Evolutionary conservation across 1,139 yeast species (phyloP).

Genomic region (Geotrichum macrosporum): DNA sequence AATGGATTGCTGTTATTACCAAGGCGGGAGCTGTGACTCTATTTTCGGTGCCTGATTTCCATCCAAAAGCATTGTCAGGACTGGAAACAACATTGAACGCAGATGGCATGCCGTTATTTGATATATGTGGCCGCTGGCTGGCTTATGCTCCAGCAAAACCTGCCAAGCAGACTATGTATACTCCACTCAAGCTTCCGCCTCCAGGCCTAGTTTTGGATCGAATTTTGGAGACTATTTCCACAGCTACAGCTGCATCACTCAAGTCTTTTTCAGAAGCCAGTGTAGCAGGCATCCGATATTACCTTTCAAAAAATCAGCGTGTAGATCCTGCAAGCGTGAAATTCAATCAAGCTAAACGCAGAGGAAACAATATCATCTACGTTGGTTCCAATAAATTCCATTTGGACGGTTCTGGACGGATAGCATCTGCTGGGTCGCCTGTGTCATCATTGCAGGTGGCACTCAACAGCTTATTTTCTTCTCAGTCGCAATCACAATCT

Average conservation of each 20-base stretch:
- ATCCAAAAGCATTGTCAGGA: conserved; percentile 27
- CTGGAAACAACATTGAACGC: conserved; percentile 26
- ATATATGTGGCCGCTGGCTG: conserved; percentile 32
- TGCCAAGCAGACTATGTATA: conserved; percentile 17
- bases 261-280: conserved; percentile 34
- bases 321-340: too few species aligned
- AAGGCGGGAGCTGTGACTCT: conserved; percentile 27
- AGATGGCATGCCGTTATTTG: conserved; percentile 30
- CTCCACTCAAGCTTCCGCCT: conserved; percentile 33
- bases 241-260: conserved; percentile 33
- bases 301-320: conserved; percentile 25
- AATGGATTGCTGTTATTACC: conserved; percentile 26
- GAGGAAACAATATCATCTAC: conserved; percentile 13
- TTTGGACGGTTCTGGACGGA: conserved; percentile 14
- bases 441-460: conserved; percentile 14
- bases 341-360: conserved; percentile 14
- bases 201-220: conserved; percentile 33
- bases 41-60: conserved; percentile 23
- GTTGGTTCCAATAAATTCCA: conserved; percentile 15
- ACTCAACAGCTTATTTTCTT: conserved; percentile 24
- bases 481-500: conserved; percentile 20
- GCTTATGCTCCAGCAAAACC: conserved; percentile 25
- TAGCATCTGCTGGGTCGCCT: not conserved
- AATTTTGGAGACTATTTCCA: conserved; percentile 30
- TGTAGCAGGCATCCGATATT: conserved; percentile 31